A percentile compares a stretch with the other conserved stretches of the same genome.
Evolutionary conservation across 2,329 filamentous ascomycete species (phyloP).

Genomic region (Aspergillus hiratsukae): DNA sequence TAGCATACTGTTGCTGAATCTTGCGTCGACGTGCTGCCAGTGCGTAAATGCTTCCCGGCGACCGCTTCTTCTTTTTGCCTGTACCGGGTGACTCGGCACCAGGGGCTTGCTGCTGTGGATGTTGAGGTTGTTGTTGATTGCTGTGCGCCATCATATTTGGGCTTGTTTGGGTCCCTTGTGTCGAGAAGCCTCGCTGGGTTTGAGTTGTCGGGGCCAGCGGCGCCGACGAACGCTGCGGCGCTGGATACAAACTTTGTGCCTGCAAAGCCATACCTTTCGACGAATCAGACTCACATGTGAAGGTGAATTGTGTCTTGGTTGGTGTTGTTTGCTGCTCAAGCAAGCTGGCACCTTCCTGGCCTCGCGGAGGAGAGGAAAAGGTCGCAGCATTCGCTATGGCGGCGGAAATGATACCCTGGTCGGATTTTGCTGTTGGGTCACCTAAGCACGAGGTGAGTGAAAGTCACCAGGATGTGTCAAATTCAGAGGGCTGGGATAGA

Average conservation of each 20-base stretch:
- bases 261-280: slow-evolving; percentile 75
- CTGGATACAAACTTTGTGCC: slow-evolving; percentile 47
- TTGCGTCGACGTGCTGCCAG: slow-evolving; percentile 73
- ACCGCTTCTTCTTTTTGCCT: slow-evolving; percentile 61
- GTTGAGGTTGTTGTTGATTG: slow-evolving; percentile 25
- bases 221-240: slow-evolving; percentile 32
- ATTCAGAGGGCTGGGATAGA: slow-evolving; percentile 14
- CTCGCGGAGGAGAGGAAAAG: slow-evolving; percentile 54
- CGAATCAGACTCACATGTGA: slow-evolving; percentile 88
- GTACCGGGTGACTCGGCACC: slow-evolving; percentile 45
- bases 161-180: slow-evolving; percentile 55
- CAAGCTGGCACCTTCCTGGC: slow-evolving; percentile 74
- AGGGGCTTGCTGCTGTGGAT: slow-evolving; percentile 32
- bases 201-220: slow-evolving; percentile 30
- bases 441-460: slow-evolving; percentile 19
- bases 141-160: slow-evolving; percentile 42
- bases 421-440: slow-evolving; percentile 38
- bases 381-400: slow-evolving; percentile 87
- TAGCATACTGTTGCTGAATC: slow-evolving; percentile 70
- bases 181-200: slow-evolving; percentile 41
- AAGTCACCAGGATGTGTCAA: slow-evolving; percentile 12
- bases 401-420: slow-evolving; percentile 82
- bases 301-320: slow-evolving; percentile 87
- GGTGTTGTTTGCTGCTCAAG: slow-evolving; percentile 68
- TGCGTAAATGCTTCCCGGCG: slow-evolving; percentile 65